A percentile compares a stretch with the other conserved stretches of the same genome.
Conservation (phyloP, 2,329 filamentous ascomycete genomes). For the Rhynchosporium graminicola region DNA sequence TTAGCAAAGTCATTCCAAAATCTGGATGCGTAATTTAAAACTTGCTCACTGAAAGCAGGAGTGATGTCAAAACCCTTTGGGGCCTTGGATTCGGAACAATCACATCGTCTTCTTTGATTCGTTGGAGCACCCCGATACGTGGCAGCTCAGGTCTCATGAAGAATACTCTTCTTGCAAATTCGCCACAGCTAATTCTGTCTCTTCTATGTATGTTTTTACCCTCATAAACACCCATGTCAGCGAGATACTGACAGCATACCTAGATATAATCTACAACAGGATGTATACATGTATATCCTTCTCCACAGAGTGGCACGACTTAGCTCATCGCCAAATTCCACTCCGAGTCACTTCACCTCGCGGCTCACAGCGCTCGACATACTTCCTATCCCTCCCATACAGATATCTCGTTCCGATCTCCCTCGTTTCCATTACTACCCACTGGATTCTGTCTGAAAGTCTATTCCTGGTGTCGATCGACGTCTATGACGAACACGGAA, state of each 20-base stretch:
- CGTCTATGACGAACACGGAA: slow-evolving; percentile 25
- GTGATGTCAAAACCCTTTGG: slow-evolving; percentile 26
- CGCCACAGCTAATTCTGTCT: slow-evolving; percentile 40
- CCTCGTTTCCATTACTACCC: slow-evolving; percentile 38
- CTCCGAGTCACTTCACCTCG: slow-evolving; percentile 41
- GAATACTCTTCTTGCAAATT: slow-evolving; percentile 38
- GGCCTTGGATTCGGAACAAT: slow-evolving; percentile 26
- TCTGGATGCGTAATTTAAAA: background rate
- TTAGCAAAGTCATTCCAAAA: background rate
- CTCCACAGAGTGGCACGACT: slow-evolving; percentile 29
- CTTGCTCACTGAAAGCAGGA: slow-evolving; percentile 11
- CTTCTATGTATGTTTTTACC: slow-evolving; percentile 32
- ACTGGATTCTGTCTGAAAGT: slow-evolving; percentile 46
- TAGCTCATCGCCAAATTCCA: slow-evolving; percentile 39
- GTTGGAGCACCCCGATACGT: slow-evolving; percentile 24
- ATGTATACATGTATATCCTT: slow-evolving; percentile 34
- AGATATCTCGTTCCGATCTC: slow-evolving; percentile 36
- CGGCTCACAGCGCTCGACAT: slow-evolving; percentile 40
- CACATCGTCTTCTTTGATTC: slow-evolving; percentile 23
- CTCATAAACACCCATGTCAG: background rate
- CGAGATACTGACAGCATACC: background rate
- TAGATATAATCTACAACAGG: slow-evolving; percentile 39
- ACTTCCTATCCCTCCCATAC: slow-evolving; percentile 44
- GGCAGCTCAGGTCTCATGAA: slow-evolving; percentile 27
- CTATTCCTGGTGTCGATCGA: slow-evolving; percentile 42